Evolutionary conservation across 2,329 filamentous ascomycete genomes (phyloP), one percentile per base, ranked within the genome.

Genomic region (Sclerotiophoma versabilis): DNA sequence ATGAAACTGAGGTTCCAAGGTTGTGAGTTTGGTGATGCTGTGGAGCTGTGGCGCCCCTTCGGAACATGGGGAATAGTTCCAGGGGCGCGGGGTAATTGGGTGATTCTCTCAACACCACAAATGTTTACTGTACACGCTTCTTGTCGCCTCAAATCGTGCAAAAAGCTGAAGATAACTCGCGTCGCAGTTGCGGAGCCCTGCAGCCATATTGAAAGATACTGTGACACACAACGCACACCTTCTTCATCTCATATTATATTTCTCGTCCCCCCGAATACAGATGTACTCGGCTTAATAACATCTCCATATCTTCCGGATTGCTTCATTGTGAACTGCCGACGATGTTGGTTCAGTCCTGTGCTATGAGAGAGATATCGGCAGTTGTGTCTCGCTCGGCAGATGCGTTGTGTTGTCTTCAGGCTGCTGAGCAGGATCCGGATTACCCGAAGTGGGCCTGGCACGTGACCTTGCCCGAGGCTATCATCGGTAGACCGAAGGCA

Each of bases 321-420:
- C 20, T 37, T 46, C 45, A 39, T 25, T 42, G n/a, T 26, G 34
- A 54, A 54, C 51, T 54, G 45, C 51, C 51, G 51, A 32, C 34
- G 10, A 19, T 42, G 23, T 41, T 41, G 14, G 23, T 45, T 20
- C 41, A 11, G 33, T 41, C 39, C 46, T 27, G 39, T 54, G 51
- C 14, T 2, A 17, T 11, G 39, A 41, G 29, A 12, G 17, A 15
- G 39, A 49, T 22, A 49, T 54, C 51, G 51, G 51, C 51, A 54
- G 51, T 54, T 54, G 45, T 41, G 9, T 33, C 14, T 23, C 41
- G 51, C 44, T 49, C 51, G 51, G 51, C 51, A 54, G 51, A 54
- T 54, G 51, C 39, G 34, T 49, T 36, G 23, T 29, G 33, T 15
- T 34, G 38, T 34, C 14, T 2, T 5, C 4, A 20, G 22, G 15